phyloP scores from a whole-genome alignment of 2,329 filamentous ascomycete genomes.

The Calonectria naviculata region DNA sequence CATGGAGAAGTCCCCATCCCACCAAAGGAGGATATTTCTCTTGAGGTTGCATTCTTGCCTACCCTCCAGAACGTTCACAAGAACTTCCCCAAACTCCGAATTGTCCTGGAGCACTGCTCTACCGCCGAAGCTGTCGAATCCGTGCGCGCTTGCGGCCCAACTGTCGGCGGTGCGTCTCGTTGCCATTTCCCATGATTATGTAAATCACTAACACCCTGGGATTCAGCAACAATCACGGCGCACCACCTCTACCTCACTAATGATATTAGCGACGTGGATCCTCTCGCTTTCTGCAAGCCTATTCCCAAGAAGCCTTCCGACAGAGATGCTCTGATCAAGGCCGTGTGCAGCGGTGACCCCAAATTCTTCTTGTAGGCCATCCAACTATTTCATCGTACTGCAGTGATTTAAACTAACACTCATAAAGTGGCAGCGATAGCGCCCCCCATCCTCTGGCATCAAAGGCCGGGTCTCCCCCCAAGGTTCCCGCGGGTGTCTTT shows the following conservation, averaged over 20 bases:
- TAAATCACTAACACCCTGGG: neutral
- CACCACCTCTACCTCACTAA: constrained; percentile 87
- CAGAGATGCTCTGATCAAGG: constrained; percentile 76
- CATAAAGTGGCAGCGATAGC: constrained; percentile 64
- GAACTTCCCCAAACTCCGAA: constrained; percentile 78
- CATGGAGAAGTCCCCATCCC: constrained; percentile 81
- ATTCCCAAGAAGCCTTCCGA: constrained; percentile 78
- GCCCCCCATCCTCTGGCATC: constrained; percentile 72
- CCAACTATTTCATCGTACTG: no score
- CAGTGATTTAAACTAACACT: neutral
- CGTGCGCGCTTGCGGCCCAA: constrained; percentile 80
- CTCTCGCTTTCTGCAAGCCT: constrained; percentile 77
- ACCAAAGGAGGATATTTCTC: constrained; percentile 58
- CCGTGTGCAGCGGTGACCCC: constrained; percentile 66
- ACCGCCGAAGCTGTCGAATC: constrained; percentile 84
- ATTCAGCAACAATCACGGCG: constrained; percentile 80
- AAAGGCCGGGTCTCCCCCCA: constrained; percentile 62
- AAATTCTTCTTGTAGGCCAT: constrained; percentile 79
- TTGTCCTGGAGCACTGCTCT: constrained; percentile 81
- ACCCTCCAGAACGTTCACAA: constrained; percentile 79
- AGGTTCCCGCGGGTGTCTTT: constrained; percentile 79
- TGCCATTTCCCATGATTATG: neutral
- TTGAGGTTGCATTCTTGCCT: constrained; percentile 77
- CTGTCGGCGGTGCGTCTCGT: constrained; percentile 67
- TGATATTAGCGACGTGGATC: constrained; percentile 73